These are phyloP conservation scores for Salisapilia sapeloensis DNA, from an alignment of 352 stramenopile species.

Conservation along the genomic window DNA sequence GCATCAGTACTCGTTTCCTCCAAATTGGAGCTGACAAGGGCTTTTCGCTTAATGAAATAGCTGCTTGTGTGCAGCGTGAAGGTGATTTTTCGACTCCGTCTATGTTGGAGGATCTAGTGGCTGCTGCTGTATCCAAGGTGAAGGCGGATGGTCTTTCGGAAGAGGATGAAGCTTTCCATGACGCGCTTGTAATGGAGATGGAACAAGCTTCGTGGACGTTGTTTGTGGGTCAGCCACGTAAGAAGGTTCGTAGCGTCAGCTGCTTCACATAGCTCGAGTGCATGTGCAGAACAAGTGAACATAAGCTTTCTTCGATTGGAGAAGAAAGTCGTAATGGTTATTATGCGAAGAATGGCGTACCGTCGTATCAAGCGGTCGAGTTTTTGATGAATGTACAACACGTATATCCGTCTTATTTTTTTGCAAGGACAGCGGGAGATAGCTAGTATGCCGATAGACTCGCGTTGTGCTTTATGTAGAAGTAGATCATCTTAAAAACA, in stretches of 20 bases:
- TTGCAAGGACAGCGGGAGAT: no score
- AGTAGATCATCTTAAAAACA: no score
- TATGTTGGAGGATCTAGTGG: constrained; percentile 53
- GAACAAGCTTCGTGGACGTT: constrained; percentile 13
- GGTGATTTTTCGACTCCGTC: constrained; percentile 65
- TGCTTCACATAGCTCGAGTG: constrained; percentile 42
- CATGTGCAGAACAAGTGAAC: background rate
- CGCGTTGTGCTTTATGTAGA: no score
- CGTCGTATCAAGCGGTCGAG: background rate
- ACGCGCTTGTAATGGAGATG: constrained; percentile 38
- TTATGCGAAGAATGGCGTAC: background rate
- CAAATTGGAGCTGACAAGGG: constrained; percentile 54
- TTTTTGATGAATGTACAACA: no score
- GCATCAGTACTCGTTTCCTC: constrained; percentile 56
- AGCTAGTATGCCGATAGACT: no score
- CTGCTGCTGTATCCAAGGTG: constrained; percentile 15
- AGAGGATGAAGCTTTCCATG: constrained; percentile 18
- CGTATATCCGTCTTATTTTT: no score
- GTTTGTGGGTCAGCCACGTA: constrained; percentile 55
- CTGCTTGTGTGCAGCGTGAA: constrained; percentile 55
- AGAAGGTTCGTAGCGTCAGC: constrained; percentile 80
- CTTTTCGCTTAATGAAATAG: constrained; percentile 81
- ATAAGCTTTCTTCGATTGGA: background rate
- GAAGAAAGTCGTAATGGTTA: background rate
- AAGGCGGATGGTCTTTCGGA: constrained; percentile 13